Conservation (phyloP, 345 rosid genomes). For the Syzygium jambos region DNA sequence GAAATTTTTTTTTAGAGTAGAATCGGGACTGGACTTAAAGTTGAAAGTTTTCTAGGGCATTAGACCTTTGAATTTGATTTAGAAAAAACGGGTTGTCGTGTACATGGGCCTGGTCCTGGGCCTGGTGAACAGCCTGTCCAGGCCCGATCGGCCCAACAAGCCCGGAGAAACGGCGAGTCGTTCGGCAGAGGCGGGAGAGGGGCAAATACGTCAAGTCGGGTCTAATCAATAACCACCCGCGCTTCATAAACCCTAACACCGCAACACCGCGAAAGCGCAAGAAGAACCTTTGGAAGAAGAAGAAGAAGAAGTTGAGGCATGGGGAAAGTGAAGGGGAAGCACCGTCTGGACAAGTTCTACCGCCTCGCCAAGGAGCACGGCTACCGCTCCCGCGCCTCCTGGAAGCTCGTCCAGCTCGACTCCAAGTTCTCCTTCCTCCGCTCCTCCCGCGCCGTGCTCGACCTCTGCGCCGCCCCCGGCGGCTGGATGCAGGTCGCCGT, state of each 20-base stretch:
- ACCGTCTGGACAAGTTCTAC: slow-evolving; percentile 76
- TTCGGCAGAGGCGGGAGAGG: not conserved
- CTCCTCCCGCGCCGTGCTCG: slow-evolving; percentile 67
- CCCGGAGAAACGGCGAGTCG: not conserved
- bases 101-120: no score
- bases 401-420: slow-evolving; percentile 84
- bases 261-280: not conserved
- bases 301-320: slow-evolving; percentile 8
- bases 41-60: no score
- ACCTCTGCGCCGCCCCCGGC: slow-evolving; percentile 96
- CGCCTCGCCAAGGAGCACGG: slow-evolving; percentile 86
- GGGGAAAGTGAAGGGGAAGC: slow-evolving; percentile 81
- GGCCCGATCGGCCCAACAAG: no score
- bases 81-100: no score
- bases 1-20: no score
- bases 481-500: slow-evolving; percentile 98
- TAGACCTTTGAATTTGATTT: no score
- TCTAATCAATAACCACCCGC: not conserved
- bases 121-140: no score
- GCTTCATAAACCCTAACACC: slow-evolving; percentile 1
- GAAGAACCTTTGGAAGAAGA: not conserved
- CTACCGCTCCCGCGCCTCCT: slow-evolving; percentile 88
- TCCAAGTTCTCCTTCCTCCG: slow-evolving; percentile 56
- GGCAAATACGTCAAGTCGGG: not conserved
- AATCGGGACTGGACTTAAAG: no score